These are phyloP conservation scores for Phycomyces nitens DNA, from an alignment of 192 early-diverging fungal species.

Conservation along the genomic window DNA sequence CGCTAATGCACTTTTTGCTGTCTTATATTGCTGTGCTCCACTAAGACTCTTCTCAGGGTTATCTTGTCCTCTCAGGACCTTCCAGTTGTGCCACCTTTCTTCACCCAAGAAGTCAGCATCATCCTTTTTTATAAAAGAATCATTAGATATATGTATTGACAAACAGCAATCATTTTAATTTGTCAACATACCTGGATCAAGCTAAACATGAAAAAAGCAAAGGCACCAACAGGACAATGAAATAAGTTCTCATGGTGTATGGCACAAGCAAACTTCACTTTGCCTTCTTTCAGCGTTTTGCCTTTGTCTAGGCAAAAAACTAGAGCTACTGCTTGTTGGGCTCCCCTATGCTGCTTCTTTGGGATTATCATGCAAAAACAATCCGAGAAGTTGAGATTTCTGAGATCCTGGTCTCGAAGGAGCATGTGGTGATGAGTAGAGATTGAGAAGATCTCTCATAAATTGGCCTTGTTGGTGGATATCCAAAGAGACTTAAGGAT, in stretches of 20 bases:
- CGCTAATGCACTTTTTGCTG: neutral
- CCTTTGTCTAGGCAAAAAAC: neutral
- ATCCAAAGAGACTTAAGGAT: neutral
- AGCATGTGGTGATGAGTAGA: neutral
- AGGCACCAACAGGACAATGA: neutral
- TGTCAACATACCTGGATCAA: neutral
- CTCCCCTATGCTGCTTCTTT: neutral
- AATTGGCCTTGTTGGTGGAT: neutral
- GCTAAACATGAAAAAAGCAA: neutral
- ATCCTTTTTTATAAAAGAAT: neutral
- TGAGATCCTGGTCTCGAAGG: neutral
- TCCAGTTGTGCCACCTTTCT: slow-evolving; percentile 1
- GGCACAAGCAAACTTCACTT: neutral
- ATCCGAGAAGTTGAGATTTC: neutral
- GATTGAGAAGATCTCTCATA: neutral
- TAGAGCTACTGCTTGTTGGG: neutral
- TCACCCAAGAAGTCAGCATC: neutral
- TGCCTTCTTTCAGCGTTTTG: neutral
- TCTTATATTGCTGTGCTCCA: neutral
- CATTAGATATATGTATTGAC: neutral
- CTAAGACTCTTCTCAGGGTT: neutral
- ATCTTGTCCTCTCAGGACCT: neutral
- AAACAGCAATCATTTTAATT: neutral
- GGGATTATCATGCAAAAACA: neutral
- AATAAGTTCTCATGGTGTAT: neutral